A percentile compares a stretch with the other conserved stretches of the same genome.
Evolutionary conservation across 1,139 yeast genomes (phyloP).

Genomic region (Blastobotrys arbuscula): DNA sequence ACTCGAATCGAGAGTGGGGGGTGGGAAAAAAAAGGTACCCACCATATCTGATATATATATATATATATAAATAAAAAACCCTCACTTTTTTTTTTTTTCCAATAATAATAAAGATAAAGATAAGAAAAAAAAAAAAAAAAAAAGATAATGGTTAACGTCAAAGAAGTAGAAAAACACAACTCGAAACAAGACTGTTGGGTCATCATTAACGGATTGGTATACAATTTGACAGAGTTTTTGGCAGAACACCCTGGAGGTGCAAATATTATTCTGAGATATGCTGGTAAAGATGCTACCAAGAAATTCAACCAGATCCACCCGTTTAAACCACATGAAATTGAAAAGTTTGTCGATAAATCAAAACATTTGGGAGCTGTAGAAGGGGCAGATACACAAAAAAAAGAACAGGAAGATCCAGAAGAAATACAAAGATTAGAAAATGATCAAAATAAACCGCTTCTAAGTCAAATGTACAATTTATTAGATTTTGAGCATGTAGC

Average conservation of each 20-base stretch:
- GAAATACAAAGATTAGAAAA: constrained; percentile 33
- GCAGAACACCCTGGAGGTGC: constrained; percentile 88
- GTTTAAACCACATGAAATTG: constrained; percentile 53
- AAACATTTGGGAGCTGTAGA: constrained; percentile 43
- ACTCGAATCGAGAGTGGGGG: too few species aligned
- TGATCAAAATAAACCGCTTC: constrained; percentile 51
- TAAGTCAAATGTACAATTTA: constrained; percentile 62
- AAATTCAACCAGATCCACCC: constrained; percentile 87
- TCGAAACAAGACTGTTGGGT: constrained; percentile 75
- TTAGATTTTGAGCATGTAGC: constrained; percentile 85
- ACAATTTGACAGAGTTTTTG: constrained; percentile 75
- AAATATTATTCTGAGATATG: constrained; percentile 63
- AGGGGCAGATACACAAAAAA: constrained; percentile 18
- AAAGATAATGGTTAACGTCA: constrained; percentile 21
- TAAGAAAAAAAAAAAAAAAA: not conserved
- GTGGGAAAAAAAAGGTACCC: too few species aligned
- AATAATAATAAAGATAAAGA: not conserved
- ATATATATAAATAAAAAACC: not conserved
- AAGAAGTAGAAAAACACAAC: constrained; percentile 54
- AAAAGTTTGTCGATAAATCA: constrained; percentile 44
- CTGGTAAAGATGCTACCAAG: constrained; percentile 89
- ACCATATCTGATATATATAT: too few species aligned
- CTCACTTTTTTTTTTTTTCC: not conserved
- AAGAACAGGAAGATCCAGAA: constrained; percentile 31
- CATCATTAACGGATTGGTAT: constrained; percentile 74